phyloP scores from a whole-genome alignment of 164 flowering plant genomes.

The Vitis rotundifolia region DNA sequence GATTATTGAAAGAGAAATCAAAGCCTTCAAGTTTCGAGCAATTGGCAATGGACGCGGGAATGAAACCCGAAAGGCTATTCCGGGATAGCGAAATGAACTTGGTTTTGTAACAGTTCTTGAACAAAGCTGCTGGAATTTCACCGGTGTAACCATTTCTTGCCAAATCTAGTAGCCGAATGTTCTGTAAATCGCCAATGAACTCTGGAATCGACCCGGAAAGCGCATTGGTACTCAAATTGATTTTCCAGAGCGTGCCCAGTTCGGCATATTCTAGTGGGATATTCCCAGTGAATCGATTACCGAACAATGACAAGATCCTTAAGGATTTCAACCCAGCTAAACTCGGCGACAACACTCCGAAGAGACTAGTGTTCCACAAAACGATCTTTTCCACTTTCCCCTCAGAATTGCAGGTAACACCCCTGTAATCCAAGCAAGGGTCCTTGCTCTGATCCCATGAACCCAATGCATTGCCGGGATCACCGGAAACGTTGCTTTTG shows the following conservation, averaged over 20 bases:
- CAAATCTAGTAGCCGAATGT: slow-evolving; percentile 80
- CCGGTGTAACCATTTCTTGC: slow-evolving; percentile 73
- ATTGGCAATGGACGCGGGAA: slow-evolving; percentile 63
- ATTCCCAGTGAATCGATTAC: slow-evolving; percentile 72
- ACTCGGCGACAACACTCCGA: slow-evolving; percentile 71
- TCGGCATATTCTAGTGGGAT: slow-evolving; percentile 64
- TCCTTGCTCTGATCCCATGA: slow-evolving; percentile 58
- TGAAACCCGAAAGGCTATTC: slow-evolving; percentile 64
- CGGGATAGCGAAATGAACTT: slow-evolving; percentile 74
- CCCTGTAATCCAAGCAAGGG: slow-evolving; percentile 62
- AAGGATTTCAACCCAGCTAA: slow-evolving; percentile 64
- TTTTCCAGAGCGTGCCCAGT: slow-evolving; percentile 70
- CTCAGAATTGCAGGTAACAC: slow-evolving; percentile 64
- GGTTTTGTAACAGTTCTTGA: slow-evolving; percentile 62
- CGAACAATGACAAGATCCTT: slow-evolving; percentile 67
- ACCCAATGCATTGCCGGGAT: slow-evolving; percentile 58
- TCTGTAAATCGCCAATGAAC: slow-evolving; percentile 67
- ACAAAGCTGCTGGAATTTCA: slow-evolving; percentile 61
- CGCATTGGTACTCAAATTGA: slow-evolving; percentile 84
- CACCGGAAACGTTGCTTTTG: slow-evolving; percentile 61
- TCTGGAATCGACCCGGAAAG: slow-evolving; percentile 82
- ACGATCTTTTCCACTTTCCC: slow-evolving; percentile 72
- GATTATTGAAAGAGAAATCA: slow-evolving; percentile 73
- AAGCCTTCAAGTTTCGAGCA: slow-evolving; percentile 70
- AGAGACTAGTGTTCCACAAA: slow-evolving; percentile 74